phyloP scores from a whole-genome alignment of 2,329 filamentous ascomycete genomes.

The Fusarium mexicanum region DNA sequence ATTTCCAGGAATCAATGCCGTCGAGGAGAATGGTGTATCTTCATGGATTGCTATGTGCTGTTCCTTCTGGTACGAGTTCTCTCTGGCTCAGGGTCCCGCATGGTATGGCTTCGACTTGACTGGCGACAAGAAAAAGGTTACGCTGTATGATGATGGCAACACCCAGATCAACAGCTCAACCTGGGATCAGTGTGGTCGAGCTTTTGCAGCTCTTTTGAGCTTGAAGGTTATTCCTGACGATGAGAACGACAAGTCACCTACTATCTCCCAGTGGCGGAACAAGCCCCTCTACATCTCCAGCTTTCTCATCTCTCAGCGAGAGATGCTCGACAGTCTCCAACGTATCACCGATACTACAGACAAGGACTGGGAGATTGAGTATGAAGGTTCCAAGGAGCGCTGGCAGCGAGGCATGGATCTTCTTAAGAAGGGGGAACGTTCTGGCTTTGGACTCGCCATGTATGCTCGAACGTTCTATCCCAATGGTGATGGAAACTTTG shows the following conservation, averaged over 20 bases:
- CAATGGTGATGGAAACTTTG: slow-evolving; percentile 53
- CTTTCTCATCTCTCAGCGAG: slow-evolving; percentile 68
- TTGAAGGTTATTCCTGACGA: slow-evolving; percentile 57
- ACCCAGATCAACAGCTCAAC: slow-evolving; percentile 67
- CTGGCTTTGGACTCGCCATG: slow-evolving; percentile 60
- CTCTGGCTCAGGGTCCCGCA: slow-evolving; percentile 50
- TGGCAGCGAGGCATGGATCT: slow-evolving; percentile 57
- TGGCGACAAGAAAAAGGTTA: slow-evolving; percentile 49
- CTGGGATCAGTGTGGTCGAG: slow-evolving; percentile 66
- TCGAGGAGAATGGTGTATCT: slow-evolving; percentile 53
- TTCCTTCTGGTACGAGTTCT: slow-evolving; percentile 66
- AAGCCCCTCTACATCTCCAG: slow-evolving; percentile 61
- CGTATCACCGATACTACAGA: slow-evolving; percentile 67
- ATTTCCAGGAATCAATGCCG: slow-evolving; percentile 46
- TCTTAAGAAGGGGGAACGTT: slow-evolving; percentile 52
- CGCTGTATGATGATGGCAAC: slow-evolving; percentile 66
- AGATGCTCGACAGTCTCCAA: slow-evolving; percentile 70
- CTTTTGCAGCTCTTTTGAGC: slow-evolving; percentile 60
- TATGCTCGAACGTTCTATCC: slow-evolving; percentile 66
- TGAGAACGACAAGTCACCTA: slow-evolving; percentile 44
- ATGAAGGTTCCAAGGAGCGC: slow-evolving; percentile 58
- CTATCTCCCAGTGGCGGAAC: slow-evolving; percentile 52
- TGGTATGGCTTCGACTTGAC: slow-evolving; percentile 61
- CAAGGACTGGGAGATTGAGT: slow-evolving; percentile 59
- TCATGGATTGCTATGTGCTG: slow-evolving; percentile 62